Evolutionary conservation across 495 filamentous ascomycete genomes (phyloP), one percentile per base, ranked within the genome.

Genomic region (Neurospora sp.): DNA sequence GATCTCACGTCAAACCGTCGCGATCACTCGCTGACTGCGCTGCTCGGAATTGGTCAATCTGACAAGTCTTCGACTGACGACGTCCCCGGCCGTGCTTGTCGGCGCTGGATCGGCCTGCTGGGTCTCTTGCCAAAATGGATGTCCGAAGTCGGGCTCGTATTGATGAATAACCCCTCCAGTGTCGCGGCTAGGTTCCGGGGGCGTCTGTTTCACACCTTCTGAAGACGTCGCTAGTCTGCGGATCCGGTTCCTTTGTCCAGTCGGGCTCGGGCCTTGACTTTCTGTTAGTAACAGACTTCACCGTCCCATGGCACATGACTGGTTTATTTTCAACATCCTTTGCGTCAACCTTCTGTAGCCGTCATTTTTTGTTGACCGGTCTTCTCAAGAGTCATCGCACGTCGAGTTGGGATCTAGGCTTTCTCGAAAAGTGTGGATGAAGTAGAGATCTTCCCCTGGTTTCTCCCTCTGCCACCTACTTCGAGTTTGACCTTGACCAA

Each of bases 211-310:
- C 35, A 69, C 31, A 39, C 49, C 37, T 38, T 70, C 49, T 70
- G 37, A 27, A 23, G 60, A 39, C 20, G 27, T 27, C 72, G 76
- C 74, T 72, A 72, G 62, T 70, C 74, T 73, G 72, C 74, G 74
- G 74, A 60, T 75, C 70, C 71, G 44, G 69, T 60, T 75, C 44
- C 71, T 75, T 80, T 76, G 74, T 73, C 77, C 75, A 74, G 77
- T 80, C 74, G 74, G 74, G 72, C 78, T 72, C 73, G 76, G 71
- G 74, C 77, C 75, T 77, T 73, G 70, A 72, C 78, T 78, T 81
- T 79, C 76, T 81, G 46, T 81, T 77, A 80, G 74, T 78, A 80
- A 80, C 74, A 76, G 35, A 74, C 71, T 72, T 12, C 31, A 72
- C 70, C 71, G 74, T 74, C 71, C 46, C 69, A 14, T 71, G 37